A percentile compares a stretch with the other conserved stretches of the same genome.
These are phyloP conservation scores for Ophiostoma quercus DNA, from an alignment of 2,329 filamentous ascomycete species.

Conservation along the genomic window DNA sequence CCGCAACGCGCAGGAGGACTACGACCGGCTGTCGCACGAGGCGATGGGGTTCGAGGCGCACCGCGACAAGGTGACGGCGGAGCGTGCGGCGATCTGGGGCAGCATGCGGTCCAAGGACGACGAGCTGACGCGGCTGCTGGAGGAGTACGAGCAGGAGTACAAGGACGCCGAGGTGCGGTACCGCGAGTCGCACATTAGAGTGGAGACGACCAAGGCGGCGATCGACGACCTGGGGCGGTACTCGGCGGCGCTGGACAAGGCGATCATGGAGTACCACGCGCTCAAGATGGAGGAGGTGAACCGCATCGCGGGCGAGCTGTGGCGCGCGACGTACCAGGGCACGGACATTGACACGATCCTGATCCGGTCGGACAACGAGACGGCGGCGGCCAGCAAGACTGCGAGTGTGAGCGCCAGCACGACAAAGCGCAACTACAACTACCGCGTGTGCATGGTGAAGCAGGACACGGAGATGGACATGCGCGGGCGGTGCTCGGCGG, in stretches of 20 bases:
- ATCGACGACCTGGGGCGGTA: conserved; percentile 87
- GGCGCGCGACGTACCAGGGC: conserved; percentile 93
- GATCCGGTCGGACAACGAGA: conserved; percentile 87
- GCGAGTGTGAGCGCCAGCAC: conserved; percentile 37
- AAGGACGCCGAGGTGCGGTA: conserved; percentile 74
- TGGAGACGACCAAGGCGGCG: conserved; percentile 86
- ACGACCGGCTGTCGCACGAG: conserved; percentile 66
- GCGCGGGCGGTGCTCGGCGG: conserved; percentile 93
- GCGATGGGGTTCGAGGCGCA: conserved; percentile 61
- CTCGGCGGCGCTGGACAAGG: conserved; percentile 78
- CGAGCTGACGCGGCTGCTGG: conserved; percentile 64
- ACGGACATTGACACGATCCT: conserved; percentile 96
- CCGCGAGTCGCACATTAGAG: conserved; percentile 81
- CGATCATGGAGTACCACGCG: conserved; percentile 93
- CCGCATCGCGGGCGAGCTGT: conserved; percentile 88
- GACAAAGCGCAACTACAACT: conserved; percentile 67
- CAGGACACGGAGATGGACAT: conserved; percentile 98
- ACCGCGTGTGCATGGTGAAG: conserved; percentile 97
- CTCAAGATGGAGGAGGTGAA: conserved; percentile 99
- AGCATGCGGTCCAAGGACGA: conserved; percentile 79
- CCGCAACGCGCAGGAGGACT: conserved; percentile 78
- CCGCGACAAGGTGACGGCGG: conserved; percentile 64
- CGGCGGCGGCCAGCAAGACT: conserved; percentile 44
- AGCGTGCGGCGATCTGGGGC: conserved; percentile 69
- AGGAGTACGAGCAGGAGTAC: conserved; percentile 82